A percentile compares a stretch with the other conserved stretches of the same genome.
phyloP scores from a whole-genome alignment of 768 basidiomycete species.

The Tylopilus plumbeoviolaceoides region DNA sequence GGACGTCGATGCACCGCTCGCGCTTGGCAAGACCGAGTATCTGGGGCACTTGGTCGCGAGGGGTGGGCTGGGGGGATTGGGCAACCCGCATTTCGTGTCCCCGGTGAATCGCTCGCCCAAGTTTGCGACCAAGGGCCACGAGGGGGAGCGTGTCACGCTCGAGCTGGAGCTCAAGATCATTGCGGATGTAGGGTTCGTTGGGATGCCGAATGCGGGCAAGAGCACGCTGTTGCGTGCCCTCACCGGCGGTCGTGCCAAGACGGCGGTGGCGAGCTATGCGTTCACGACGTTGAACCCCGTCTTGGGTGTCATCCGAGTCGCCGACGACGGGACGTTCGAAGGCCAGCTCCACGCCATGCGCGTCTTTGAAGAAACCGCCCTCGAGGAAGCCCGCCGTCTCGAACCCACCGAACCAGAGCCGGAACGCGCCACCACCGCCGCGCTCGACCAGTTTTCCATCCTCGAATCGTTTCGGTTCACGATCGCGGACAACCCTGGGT shows the following conservation, averaged over 20 bases:
- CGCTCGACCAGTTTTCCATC: constrained; percentile 47
- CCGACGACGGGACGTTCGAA: constrained; percentile 72
- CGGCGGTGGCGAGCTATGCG: constrained; percentile 84
- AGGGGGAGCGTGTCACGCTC: constrained; percentile 73
- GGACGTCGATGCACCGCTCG: constrained; percentile 51
- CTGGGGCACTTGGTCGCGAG: constrained; percentile 64
- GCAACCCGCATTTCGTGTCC: constrained; percentile 83
- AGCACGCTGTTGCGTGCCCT: constrained; percentile 89
- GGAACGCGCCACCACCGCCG: neutral
- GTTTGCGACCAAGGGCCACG: constrained; percentile 74
- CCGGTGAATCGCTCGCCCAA: constrained; percentile 74
- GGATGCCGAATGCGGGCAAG: constrained; percentile 93
- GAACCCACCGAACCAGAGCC: constrained; percentile 24
- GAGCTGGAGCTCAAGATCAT: constrained; percentile 89
- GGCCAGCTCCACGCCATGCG: constrained; percentile 47
- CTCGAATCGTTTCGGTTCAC: constrained; percentile 86
- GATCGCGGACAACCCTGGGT: constrained; percentile 94
- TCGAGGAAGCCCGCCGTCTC: constrained; percentile 45
- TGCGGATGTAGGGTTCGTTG: constrained; percentile 94
- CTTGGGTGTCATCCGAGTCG: constrained; percentile 83
- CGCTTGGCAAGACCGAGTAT: constrained; percentile 47
- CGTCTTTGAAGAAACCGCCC: constrained; percentile 63
- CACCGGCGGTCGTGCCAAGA: constrained; percentile 79
- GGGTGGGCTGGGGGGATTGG: constrained; percentile 80
- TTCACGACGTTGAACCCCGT: constrained; percentile 97